phyloP scores from a whole-genome alignment of 805 yeast genomes.

The Candida coquimbonensis region DNA sequence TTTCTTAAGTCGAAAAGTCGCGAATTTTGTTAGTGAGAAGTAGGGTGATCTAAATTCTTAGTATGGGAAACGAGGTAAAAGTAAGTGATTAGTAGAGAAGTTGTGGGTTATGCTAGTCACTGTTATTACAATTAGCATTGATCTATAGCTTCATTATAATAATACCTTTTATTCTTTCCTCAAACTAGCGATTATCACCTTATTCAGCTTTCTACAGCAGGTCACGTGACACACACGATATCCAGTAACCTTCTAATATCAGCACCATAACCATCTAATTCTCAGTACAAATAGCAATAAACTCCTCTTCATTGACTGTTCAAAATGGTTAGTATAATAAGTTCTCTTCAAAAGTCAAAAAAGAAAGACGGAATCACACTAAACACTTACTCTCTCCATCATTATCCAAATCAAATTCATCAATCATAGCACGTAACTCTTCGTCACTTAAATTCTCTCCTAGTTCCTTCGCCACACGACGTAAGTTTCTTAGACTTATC shows the following conservation, averaged over 20 bases:
- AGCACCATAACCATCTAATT: constrained; percentile 23
- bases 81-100: too few species aligned
- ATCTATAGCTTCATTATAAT: too few species aligned
- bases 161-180: too few species aligned
- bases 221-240: too few species aligned
- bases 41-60: too few species aligned
- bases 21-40: background rate
- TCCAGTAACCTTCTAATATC: background rate
- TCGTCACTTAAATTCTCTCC: constrained; percentile 92
- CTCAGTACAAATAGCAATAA: constrained; percentile 82
- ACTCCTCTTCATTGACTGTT: constrained; percentile 71
- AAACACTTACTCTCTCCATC: constrained; percentile 65
- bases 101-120: too few species aligned
- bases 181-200: too few species aligned
- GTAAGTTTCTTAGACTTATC: constrained; percentile 71
- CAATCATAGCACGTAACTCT: constrained; percentile 93
- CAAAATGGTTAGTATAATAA: constrained; percentile 17
- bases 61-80: too few species aligned
- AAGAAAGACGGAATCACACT: too few species aligned
- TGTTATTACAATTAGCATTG: too few species aligned
- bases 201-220: too few species aligned
- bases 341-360: constrained; percentile 24
- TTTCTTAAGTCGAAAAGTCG: background rate
- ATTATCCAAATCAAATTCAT: constrained; percentile 91
- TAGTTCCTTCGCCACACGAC: constrained; percentile 85